Evolutionary conservation across 2,329 filamentous ascomycete species (phyloP).

Genomic region (Didymella pomorum): DNA sequence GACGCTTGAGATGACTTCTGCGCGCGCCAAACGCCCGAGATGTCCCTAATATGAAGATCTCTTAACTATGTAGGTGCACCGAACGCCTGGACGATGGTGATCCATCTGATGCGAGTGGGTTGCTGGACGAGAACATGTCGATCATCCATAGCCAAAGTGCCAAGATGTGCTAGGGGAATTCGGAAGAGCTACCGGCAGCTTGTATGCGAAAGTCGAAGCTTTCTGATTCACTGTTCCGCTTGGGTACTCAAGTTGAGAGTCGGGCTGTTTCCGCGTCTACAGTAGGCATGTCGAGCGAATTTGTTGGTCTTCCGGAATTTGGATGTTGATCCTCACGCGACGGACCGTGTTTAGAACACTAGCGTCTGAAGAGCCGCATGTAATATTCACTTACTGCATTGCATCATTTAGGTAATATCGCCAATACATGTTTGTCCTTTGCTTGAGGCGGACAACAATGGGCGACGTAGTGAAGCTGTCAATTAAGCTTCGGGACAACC

Average conservation of each 20-base stretch:
- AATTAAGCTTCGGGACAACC: background rate
- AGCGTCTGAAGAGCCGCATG: background rate
- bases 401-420: background rate
- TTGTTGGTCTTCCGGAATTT: background rate
- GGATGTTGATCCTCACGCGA: background rate
- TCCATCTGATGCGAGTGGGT: background rate
- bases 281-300: background rate
- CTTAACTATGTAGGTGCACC: background rate
- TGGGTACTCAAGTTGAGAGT: too few species aligned
- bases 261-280: background rate
- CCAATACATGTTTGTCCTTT: background rate
- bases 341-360: background rate
- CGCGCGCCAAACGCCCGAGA: background rate
- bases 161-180: background rate
- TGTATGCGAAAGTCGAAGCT: background rate
- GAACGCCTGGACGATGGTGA: background rate
- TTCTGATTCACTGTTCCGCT: background rate
- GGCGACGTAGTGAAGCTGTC: background rate
- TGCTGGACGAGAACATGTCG: background rate
- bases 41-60: background rate
- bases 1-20: background rate
- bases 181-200: conserved; percentile 3
- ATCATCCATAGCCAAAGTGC: background rate
- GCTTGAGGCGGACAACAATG: background rate
- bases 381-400: background rate